Evolutionary conservation across 2,329 filamentous ascomycete species (phyloP).

Genomic region (Trichoderma lentiforme): DNA sequence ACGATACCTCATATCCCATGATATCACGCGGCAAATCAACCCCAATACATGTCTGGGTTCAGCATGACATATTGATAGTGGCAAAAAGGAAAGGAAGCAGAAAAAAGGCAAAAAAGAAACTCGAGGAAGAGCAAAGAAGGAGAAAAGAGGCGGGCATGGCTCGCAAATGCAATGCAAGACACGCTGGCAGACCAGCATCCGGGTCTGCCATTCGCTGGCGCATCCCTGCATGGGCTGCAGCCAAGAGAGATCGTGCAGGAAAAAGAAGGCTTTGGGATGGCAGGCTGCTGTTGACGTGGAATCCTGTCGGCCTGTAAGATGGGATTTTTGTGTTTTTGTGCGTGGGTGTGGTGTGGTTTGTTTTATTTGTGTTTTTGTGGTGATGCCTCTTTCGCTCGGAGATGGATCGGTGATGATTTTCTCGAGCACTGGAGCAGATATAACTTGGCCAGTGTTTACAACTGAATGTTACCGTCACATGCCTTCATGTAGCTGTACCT

Average conservation of each 20-base stretch:
- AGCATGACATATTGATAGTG: not conserved
- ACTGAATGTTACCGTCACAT: not conserved
- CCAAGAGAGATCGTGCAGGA: slow-evolving; percentile 15
- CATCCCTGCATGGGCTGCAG: slow-evolving; percentile 14
- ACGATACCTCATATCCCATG: not conserved
- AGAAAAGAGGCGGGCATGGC: not conserved
- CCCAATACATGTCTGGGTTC: not conserved
- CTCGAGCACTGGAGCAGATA: not conserved
- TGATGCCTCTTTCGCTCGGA: not conserved
- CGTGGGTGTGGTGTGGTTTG: not conserved
- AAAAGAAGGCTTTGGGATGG: not conserved
- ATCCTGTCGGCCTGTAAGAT: not conserved
- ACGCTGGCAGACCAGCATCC: slow-evolving; percentile 25
- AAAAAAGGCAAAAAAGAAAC: not conserved
- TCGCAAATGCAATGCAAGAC: slow-evolving; percentile 29
- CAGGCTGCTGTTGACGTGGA: slow-evolving; percentile 14
- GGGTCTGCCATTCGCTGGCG: slow-evolving; percentile 8
- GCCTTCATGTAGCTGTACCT: not conserved
- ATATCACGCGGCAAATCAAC: not conserved
- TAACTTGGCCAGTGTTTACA: not conserved
- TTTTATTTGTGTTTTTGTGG: not conserved
- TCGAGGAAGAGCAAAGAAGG: not conserved
- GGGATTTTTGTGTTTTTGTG: not conserved
- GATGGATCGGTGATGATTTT: slow-evolving; percentile 1
- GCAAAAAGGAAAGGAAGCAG: not conserved